Base-by-base conservation (phyloP, 2,329 filamentous ascomycete genomes). In the Myrmaecium sp. region DNA sequence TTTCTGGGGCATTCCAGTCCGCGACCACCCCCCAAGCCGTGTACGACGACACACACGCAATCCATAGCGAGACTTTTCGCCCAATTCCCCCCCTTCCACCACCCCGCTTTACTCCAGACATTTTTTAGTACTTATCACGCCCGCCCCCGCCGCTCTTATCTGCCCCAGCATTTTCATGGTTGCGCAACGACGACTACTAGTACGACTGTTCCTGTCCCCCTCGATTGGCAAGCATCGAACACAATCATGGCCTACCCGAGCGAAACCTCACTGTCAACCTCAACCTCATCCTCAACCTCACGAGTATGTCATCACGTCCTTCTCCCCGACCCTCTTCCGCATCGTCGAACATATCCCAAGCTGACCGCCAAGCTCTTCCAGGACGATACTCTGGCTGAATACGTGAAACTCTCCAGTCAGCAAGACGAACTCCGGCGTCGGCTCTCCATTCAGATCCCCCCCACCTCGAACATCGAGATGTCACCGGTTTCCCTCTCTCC, bases 381-480 rank as follows among this genome's bases (percentile, higher is more conserved):
- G 34, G 32, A 38, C 29, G 40, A 49, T 30, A 40, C 44, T 3
- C 46, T 54, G 37, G 45, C 52, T 32, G 48, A 44, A 30, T 56
- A 55, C 37, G 45, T 55, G 32, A 36, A 48, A 7, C 43, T 57
- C 10, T 46, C 48, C 23, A 49, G 47, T 13, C 51, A 57, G 27
- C 51, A 56, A 34, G 51, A 52, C 31, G 43, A 40, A 22, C 34
- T 57, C 19, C 51, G 48, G 26, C 47, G 50, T 20, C 44, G 51
- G 14, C 38, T 57, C 14, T 54, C 51, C 7, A 37, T 54, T 33
- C 36, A 46, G 21, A 33, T 51, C 27, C 41, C 51, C 23, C 38
- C 46, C 29, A 31, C 30, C 5, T 39, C 49, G 5, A 41, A 49
- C 34, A 41, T 45, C 9, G 36, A 39, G 21, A 37, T 41, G 23